Evolutionary conservation across 169 alveolate species (phyloP).

Genomic region (Hepatocystis sp.): DNA sequence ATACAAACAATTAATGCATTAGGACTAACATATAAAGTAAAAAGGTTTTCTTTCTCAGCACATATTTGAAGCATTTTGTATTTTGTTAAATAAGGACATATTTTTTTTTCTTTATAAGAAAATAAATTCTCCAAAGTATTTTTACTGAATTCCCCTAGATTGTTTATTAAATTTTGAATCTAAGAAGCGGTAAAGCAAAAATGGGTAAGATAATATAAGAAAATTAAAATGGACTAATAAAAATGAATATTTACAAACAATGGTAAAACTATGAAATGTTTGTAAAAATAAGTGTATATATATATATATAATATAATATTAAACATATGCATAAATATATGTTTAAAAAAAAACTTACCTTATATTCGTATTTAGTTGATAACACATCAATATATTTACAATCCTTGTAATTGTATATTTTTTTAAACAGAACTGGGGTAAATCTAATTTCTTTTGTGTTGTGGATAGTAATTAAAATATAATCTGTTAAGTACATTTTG

Average conservation of each 20-base stretch:
- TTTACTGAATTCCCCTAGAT: constrained; percentile 40
- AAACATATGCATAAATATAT: no score
- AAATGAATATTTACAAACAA: background rate
- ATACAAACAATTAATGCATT: constrained; percentile 65
- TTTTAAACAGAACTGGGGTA: constrained; percentile 44
- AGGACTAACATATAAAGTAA: constrained; percentile 44
- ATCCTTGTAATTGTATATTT: constrained; percentile 29
- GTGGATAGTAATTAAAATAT: constrained; percentile 42
- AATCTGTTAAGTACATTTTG: constrained; percentile 60
- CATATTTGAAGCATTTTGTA: constrained; percentile 36
- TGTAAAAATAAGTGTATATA: background rate
- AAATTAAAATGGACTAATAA: no score
- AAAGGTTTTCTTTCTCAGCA: constrained; percentile 16
- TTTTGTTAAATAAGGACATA: constrained; percentile 27
- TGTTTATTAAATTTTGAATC: constrained; percentile 30
- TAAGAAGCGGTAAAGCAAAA: background rate
- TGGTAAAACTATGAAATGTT: background rate
- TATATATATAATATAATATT: background rate
- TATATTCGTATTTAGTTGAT: constrained; percentile 44
- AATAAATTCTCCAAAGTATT: constrained; percentile 21
- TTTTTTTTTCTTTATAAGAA: constrained; percentile 32
- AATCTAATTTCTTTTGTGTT: constrained; percentile 40
- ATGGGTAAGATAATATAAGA: no score
- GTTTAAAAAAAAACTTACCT: constrained; percentile 1
- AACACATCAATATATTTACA: constrained; percentile 40